Conservation (phyloP, 2,329 filamentous ascomycete species). For the Botryosphaeria dothidea region DNA sequence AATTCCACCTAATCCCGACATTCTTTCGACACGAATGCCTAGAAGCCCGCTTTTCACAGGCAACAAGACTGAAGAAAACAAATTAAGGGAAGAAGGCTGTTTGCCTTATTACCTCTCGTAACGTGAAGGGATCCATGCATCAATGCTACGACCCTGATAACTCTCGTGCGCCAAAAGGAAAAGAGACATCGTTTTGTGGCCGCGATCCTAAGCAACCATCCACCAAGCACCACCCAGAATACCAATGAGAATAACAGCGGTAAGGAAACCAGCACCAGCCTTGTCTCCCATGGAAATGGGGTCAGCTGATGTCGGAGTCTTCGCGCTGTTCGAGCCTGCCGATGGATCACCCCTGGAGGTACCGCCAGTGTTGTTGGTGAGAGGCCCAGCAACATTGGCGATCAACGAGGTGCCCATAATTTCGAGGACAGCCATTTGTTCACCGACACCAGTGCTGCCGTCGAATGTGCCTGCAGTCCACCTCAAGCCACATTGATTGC, state of each 20-base stretch:
- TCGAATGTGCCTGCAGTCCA: slow-evolving; percentile 50
- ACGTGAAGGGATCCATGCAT: background rate
- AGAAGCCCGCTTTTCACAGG: background rate
- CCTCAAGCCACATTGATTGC: slow-evolving; percentile 48
- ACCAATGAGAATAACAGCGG: slow-evolving; percentile 56
- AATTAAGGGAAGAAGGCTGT: background rate
- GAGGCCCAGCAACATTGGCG: slow-evolving; percentile 9
- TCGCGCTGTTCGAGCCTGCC: slow-evolving; percentile 37
- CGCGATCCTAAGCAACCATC: slow-evolving; percentile 44
- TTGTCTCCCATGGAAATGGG: slow-evolving; percentile 61
- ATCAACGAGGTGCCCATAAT: slow-evolving; percentile 47
- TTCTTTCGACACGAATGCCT: background rate
- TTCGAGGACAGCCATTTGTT: slow-evolving; percentile 62
- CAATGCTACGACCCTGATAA: background rate
- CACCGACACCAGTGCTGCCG: slow-evolving; percentile 53
- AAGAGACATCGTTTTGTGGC: background rate
- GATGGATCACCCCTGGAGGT: slow-evolving; percentile 50
- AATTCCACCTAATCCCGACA: background rate
- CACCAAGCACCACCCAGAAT: slow-evolving; percentile 59
- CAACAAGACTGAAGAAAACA: background rate
- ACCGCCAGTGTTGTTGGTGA: slow-evolving; percentile 55
- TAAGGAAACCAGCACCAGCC: slow-evolving; percentile 68
- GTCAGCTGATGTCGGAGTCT: slow-evolving; percentile 31
- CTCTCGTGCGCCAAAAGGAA: background rate
- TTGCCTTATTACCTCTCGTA: background rate